Percentiles rank a stretch among this genome's conserved stretches.
phyloP scores from a whole-genome alignment of 768 basidiomycete species.

The Leccinum rimulosum region DNA sequence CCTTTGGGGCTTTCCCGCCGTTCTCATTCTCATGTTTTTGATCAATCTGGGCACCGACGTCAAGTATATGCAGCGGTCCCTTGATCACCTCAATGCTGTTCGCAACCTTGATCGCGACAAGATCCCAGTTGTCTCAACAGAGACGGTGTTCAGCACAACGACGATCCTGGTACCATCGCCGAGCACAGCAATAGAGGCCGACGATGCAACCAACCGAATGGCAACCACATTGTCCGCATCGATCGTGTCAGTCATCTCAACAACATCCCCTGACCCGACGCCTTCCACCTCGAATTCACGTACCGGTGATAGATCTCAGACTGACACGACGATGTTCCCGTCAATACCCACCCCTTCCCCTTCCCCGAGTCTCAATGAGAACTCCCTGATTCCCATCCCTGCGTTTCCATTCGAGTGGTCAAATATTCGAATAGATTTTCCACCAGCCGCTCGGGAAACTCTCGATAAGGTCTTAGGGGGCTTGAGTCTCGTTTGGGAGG shows the following conservation, averaged over 20 bases:
- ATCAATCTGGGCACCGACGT: constrained; percentile 28
- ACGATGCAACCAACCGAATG: constrained; percentile 3
- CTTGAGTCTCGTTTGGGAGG: constrained; percentile 29
- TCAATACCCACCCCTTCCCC: constrained; percentile 15
- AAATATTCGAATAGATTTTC: constrained; percentile 24
- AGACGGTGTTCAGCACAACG: constrained; percentile 33
- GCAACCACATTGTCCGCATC: constrained; percentile 6
- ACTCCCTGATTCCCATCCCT: constrained; percentile 20
- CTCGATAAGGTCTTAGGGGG: constrained; percentile 29
- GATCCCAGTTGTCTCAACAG: constrained; percentile 4
- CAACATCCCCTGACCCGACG: constrained; percentile 3
- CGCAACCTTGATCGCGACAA: constrained; percentile 7
- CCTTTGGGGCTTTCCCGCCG: constrained; percentile 17
- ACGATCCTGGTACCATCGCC: constrained; percentile 20
- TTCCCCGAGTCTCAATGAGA: constrained; percentile 12
- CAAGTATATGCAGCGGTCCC: constrained; percentile 22
- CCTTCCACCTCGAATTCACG: constrained; percentile 6
- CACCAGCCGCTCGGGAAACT: constrained; percentile 21
- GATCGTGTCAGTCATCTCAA: constrained; percentile 8
- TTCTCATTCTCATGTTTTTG: constrained; percentile 20
- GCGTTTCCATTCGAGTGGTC: constrained; percentile 30
- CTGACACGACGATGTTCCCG: constrained; percentile 8
- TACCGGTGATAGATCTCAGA: constrained; percentile 12
- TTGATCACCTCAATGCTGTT: constrained; percentile 19
- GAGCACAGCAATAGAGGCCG: not conserved